Base-by-base conservation (phyloP, 2,329 filamentous ascomycete genomes). In the Teratosphaeria nubilosa region DNA sequence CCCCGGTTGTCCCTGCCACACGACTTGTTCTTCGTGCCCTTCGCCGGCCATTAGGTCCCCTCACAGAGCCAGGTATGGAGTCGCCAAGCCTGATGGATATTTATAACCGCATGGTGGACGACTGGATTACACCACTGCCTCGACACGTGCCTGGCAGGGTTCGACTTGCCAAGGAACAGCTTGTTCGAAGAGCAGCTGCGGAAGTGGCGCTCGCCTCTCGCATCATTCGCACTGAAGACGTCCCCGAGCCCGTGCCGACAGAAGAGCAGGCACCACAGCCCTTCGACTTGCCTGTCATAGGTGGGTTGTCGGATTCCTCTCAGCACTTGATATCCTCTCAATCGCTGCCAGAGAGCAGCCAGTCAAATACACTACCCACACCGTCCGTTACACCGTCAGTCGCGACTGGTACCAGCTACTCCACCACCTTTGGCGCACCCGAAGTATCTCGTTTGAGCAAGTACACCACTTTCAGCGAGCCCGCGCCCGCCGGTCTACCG, bases 161-260 rank as follows among this genome's bases (percentile, higher is more conserved):
- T 16, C 65, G 69, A 24, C 62, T 71, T n/a, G 66, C 67, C 11
- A 72, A 68, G 60, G 68, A 68, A 31, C 61, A 67, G 27, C 55
- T 68, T 3, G 66, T 64, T 22, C 62, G 64, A 16, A 63, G 60
- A 16, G 57, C 67, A 16, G 72, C 75, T 14, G 68, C 70, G 5
- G 71, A 76, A 51, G 53, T 77, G 1, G 61, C 70, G 1, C 62
- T 78, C 5, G 70, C 74, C 34, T 72, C 70, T 11, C 58, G 61
- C 32, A 58, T 61, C 10, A 53, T 67, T 1, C 53, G 58, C 34
- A 14, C 59, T 20, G 60, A 64, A 13, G 58, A 63, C 1, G 32
- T 34, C 11, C n/a, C 25, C 5, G 16, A 54, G 41, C 1, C 52
- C 14, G 31, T 32, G 20, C 22, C 16, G 11, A 37, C 48, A 59